phyloP scores from a whole-genome alignment of 371 early-diverging fungal genomes.

The Mortierella sp. region DNA sequence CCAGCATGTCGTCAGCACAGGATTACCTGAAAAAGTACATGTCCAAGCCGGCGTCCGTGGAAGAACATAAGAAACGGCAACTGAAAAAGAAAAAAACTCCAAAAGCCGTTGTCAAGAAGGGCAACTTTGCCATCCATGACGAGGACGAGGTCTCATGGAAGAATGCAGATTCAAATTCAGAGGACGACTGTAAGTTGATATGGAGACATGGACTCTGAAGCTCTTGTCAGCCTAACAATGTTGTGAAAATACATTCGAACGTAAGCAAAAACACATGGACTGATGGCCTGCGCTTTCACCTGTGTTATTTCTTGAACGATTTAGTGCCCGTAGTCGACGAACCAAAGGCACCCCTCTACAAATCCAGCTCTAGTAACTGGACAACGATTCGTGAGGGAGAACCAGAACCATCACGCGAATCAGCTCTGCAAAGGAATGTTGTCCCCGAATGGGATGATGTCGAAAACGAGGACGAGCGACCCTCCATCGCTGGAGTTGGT shows the following conservation, averaged over 20 bases:
- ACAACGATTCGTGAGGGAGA: constrained; percentile 62
- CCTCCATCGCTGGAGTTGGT: constrained; percentile 60
- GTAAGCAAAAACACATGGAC: too few relatives aligned
- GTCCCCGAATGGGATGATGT: constrained; percentile 59
- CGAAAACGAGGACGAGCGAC: constrained; percentile 62
- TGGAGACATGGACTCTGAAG: too few relatives aligned
- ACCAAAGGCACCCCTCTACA: constrained; percentile 42
- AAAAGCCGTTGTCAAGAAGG: constrained; percentile 50
- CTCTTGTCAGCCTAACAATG: too few relatives aligned
- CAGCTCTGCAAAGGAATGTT: constrained; percentile 33
- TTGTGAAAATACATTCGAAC: too few relatives aligned
- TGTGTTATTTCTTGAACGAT: background rate
- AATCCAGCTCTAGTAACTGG: constrained; percentile 59
- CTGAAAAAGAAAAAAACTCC: constrained; percentile 55
- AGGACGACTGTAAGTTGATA: constrained; percentile 25
- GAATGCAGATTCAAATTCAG: constrained; percentile 34
- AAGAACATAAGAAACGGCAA: constrained; percentile 60
- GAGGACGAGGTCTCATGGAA: constrained; percentile 66
- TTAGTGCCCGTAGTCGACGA: constrained; percentile 41
- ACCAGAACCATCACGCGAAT: constrained; percentile 25
- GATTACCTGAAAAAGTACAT: constrained; percentile 55
- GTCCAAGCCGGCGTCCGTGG: constrained; percentile 49
- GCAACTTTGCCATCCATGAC: constrained; percentile 69
- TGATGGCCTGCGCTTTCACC: background rate
- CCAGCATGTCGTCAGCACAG: constrained; percentile 45